Percentiles rank a stretch among this genome's conserved stretches.
These are phyloP conservation scores for Camellia granthamiana DNA, from an alignment of 148 eudicot species.

Conservation along the genomic window DNA sequence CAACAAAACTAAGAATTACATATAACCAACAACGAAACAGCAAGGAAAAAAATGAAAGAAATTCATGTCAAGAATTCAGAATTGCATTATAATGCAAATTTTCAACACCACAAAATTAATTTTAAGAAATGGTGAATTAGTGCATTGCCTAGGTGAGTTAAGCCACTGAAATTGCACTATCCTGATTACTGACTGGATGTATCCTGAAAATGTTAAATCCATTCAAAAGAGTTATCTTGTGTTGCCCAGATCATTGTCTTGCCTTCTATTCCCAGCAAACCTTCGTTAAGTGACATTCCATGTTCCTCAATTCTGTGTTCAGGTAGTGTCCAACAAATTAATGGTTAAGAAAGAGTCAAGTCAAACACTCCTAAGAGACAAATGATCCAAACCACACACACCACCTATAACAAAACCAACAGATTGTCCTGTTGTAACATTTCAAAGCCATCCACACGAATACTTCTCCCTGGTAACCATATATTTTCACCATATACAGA, in stretches of 20 bases:
- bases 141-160: background rate
- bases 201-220: background rate
- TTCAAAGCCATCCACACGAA: background rate
- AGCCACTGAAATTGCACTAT: background rate
- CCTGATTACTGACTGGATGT: too few relatives aligned
- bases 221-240: background rate
- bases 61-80: background rate
- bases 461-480: too few relatives aligned
- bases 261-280: background rate
- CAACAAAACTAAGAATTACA: background rate
- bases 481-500: too few relatives aligned
- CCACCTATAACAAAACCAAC: background rate
- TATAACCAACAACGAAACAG: background rate
- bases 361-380: background rate
- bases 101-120: background rate
- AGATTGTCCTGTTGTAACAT: background rate
- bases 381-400: background rate
- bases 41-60: background rate
- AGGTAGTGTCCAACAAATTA: background rate
- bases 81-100: background rate
- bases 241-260: background rate
- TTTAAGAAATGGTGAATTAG: background rate
- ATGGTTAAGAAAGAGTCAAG: background rate
- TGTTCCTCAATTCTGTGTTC: too few relatives aligned
- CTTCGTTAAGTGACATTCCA: background rate